Percentiles rank a stretch among this genome's conserved stretches.
phyloP scores from a whole-genome alignment of 2,329 filamentous ascomycete genomes.

The Epicoccum nigrum region DNA sequence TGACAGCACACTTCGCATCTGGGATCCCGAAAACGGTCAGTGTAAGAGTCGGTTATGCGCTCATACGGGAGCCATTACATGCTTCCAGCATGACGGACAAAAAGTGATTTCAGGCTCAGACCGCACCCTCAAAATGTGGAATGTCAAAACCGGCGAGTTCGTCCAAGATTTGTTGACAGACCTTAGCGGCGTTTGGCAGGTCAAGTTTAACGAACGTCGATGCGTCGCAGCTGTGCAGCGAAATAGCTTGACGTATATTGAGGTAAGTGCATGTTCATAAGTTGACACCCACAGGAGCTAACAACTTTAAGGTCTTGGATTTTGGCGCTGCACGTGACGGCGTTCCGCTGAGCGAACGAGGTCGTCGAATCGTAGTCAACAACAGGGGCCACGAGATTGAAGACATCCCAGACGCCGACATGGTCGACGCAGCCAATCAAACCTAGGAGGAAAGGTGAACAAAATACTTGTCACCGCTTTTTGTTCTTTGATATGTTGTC shows the following conservation, averaged over 20 bases:
- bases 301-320: conserved; percentile 78
- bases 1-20: conserved; percentile 92
- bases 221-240: conserved; percentile 97
- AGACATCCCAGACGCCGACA: conserved; percentile 42
- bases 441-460: conserved; percentile 17
- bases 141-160: conserved; percentile 89
- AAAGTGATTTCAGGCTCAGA: conserved; percentile 98
- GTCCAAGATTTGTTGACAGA: conserved; percentile 92
- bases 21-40: conserved; percentile 91
- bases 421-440: conserved; percentile 34
- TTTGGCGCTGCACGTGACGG: conserved; percentile 94
- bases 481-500: conserved; percentile 28
- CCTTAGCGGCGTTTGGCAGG: conserved; percentile 97
- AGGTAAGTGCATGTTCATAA: conserved; percentile 58
- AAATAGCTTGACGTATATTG: conserved; percentile 90
- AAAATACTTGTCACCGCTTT: background rate
- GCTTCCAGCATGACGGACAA: conserved; percentile 95
- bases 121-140: conserved; percentile 98
- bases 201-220: conserved; percentile 93
- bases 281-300: conserved; percentile 28
- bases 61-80: conserved; percentile 96
- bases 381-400: conserved; percentile 45
- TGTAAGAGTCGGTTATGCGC: conserved; percentile 90
- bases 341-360: conserved; percentile 75
- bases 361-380: conserved; percentile 71